phyloP scores from a whole-genome alignment of 352 stramenopile genomes.

The Globisporangium parvum region DNA sequence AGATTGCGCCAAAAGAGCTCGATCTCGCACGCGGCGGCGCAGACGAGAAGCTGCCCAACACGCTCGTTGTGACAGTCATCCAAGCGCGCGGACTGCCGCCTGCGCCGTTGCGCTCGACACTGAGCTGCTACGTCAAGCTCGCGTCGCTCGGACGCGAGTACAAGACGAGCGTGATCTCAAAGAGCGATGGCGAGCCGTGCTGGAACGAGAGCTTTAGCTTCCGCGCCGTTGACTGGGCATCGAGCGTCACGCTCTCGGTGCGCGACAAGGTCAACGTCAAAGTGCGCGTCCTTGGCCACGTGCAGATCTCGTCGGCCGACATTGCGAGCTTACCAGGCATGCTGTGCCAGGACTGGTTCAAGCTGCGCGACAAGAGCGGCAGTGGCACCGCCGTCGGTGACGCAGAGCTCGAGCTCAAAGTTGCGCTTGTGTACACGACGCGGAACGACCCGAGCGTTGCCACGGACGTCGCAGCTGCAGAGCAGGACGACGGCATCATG shows the following conservation, averaged over 20 bases:
- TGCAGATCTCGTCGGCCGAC: conserved; percentile 47
- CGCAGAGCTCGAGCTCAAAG: conserved; percentile 52
- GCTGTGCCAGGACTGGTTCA: conserved; percentile 52
- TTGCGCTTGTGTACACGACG: conserved; percentile 59
- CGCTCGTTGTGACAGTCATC: conserved; percentile 64
- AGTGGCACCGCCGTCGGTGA: conserved; percentile 22
- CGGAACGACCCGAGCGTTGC: conserved; percentile 41
- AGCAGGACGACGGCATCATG: conserved; percentile 21
- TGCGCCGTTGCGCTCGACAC: conserved; percentile 39
- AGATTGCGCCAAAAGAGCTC: conserved; percentile 54
- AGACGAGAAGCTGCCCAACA: conserved; percentile 66
- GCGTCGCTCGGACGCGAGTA: conserved; percentile 50
- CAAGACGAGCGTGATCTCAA: conserved; percentile 68
- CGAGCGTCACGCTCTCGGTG: conserved; percentile 54
- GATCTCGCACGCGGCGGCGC: conserved; percentile 31
- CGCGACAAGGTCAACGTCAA: conserved; percentile 70
- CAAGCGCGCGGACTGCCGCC: conserved; percentile 47
- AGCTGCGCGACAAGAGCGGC: conserved; percentile 40
- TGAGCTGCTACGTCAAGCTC: conserved; percentile 75
- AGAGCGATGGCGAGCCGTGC: conserved; percentile 41
- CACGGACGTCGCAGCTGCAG: conserved; percentile 10
- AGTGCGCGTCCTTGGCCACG: conserved; percentile 64
- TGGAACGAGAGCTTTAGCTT: conserved; percentile 82
- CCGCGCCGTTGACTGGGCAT: conserved; percentile 58
- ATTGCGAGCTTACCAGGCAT: conserved; percentile 53